Evolutionary conservation across 768 basidiomycete genomes (phyloP).

Genomic region (Lactarius evosmus): DNA sequence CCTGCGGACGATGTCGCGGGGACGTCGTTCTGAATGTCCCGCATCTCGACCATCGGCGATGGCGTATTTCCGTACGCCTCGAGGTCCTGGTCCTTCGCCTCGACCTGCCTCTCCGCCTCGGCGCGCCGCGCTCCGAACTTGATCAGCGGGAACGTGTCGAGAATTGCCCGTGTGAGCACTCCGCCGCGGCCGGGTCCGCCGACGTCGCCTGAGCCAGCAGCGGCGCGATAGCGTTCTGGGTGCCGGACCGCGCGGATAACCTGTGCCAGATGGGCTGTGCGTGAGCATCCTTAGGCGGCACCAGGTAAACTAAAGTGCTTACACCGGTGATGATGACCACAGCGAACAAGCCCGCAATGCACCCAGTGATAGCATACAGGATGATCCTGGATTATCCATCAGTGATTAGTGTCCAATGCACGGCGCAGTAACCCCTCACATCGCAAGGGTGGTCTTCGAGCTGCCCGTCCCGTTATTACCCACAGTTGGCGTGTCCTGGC

Average conservation of each 20-base stretch:
- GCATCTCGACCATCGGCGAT: neutral
- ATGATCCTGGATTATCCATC: conserved; percentile 54
- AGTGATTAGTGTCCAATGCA: conserved; percentile 9
- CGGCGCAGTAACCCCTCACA: conserved; percentile 44
- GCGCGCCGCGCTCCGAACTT: conserved; percentile 56
- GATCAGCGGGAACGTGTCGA: conserved; percentile 94
- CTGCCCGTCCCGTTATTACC: neutral
- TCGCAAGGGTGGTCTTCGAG: conserved; percentile 51
- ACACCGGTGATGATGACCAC: conserved; percentile 84
- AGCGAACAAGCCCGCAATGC: conserved; percentile 81
- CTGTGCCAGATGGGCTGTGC: conserved; percentile 36
- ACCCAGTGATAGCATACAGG: conserved; percentile 83
- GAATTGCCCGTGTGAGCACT: conserved; percentile 76
- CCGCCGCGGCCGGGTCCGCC: conserved; percentile 22
- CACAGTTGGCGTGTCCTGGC: conserved; percentile 26
- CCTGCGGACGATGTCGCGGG: neutral
- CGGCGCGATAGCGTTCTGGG: conserved; percentile 78
- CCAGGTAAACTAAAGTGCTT: conserved; percentile 31
- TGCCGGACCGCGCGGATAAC: conserved; percentile 80
- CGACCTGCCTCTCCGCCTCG: conserved; percentile 10
- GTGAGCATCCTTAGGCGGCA: neutral
- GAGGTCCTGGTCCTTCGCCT: conserved; percentile 31
- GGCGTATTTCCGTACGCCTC: conserved; percentile 10
- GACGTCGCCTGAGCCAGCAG: conserved; percentile 50
- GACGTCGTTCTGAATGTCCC: neutral